Evolutionary conservation across 345 rosid genomes (phyloP).

Genomic region (Moricandia arvensis): DNA sequence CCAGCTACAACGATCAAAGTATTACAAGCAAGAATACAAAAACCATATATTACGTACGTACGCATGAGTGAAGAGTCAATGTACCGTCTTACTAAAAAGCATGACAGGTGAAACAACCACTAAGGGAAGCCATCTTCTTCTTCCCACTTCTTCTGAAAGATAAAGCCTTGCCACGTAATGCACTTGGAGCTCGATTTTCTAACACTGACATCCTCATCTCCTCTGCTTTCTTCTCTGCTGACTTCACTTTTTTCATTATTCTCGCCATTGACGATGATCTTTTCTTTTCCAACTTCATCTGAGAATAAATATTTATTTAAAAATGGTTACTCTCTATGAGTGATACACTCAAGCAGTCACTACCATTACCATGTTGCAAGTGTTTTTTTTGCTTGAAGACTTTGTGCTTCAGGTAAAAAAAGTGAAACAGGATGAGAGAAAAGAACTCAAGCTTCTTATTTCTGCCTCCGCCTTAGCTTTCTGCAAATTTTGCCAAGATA

Average conservation of each 20-base stretch:
- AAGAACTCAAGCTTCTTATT: conserved; percentile 81
- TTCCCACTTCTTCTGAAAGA: conserved; percentile 49
- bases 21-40: conserved; percentile 8
- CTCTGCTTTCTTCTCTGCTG: conserved; percentile 94
- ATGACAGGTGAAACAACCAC: conserved; percentile 90
- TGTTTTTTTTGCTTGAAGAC: background rate
- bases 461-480: conserved; percentile 97
- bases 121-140: conserved; percentile 59
- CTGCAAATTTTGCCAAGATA: conserved; percentile 97
- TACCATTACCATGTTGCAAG: background rate
- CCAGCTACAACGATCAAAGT: background rate
- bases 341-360: background rate
- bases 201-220: conserved; percentile 79
- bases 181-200: conserved; percentile 50
- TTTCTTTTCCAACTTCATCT: conserved; percentile 98
- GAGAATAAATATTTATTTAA: conserved; percentile 21
- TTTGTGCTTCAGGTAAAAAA: background rate
- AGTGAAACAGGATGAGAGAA: conserved; percentile 23
- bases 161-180: conserved; percentile 26
- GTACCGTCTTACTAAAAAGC: conserved; percentile 47
- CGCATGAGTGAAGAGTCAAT: background rate
- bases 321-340: background rate
- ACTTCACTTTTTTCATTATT: conserved; percentile 83
- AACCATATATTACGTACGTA: background rate
- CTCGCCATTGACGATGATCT: conserved; percentile 88